Conservation (phyloP, 177 flowering plant genomes). For the Vitis hybrid region DNA sequence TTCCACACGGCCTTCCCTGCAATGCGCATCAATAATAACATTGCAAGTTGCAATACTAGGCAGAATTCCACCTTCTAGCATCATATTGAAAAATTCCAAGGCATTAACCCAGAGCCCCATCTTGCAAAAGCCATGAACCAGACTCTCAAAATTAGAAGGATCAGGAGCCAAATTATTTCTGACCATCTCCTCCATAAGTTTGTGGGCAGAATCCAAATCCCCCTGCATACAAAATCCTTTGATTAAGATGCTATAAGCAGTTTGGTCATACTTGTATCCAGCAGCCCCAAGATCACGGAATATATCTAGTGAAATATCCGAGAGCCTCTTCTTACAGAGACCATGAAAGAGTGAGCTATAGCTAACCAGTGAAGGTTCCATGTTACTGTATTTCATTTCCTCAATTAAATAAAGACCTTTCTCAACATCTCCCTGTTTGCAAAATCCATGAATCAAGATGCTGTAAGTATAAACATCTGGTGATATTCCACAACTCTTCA, state of each 20-base stretch:
- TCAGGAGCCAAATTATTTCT: slow-evolving; percentile 35
- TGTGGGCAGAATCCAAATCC: slow-evolving; percentile 35
- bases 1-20: slow-evolving; percentile 37
- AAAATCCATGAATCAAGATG: slow-evolving; percentile 56
- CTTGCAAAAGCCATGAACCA: slow-evolving; percentile 45
- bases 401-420: slow-evolving; percentile 33
- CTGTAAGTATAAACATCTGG: slow-evolving; percentile 65
- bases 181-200: slow-evolving; percentile 47
- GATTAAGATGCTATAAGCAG: slow-evolving; percentile 38
- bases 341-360: slow-evolving; percentile 45
- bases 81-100: slow-evolving; percentile 21
- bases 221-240: slow-evolving; percentile 42
- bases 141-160: slow-evolving; percentile 26
- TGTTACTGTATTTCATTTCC: slow-evolving; percentile 33
- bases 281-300: slow-evolving; percentile 26
- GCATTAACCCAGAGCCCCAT: slow-evolving; percentile 36
- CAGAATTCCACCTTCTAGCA: slow-evolving; percentile 28
- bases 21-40: slow-evolving; percentile 37
- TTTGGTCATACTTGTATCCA: slow-evolving; percentile 44
- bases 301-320: slow-evolving; percentile 30
- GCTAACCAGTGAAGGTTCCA: slow-evolving; percentile 44
- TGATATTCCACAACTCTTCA: slow-evolving; percentile 40
- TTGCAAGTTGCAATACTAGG: slow-evolving; percentile 34
- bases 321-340: slow-evolving; percentile 32
- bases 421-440: slow-evolving; percentile 42